Evolutionary conservation across 106 monocot species (phyloP).

Genomic region (Posidonia australis): DNA sequence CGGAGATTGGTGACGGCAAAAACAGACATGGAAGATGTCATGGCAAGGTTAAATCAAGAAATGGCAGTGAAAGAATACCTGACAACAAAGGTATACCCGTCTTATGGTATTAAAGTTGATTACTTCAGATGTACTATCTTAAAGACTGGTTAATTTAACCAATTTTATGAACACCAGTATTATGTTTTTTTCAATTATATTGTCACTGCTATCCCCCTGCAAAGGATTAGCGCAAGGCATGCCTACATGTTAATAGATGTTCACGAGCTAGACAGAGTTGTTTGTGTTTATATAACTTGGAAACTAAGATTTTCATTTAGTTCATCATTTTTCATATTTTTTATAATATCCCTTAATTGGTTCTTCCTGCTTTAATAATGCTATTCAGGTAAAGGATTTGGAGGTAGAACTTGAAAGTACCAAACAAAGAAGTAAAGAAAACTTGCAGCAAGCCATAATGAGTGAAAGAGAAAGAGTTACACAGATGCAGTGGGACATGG

Average conservation of each 20-base stretch:
- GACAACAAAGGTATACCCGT: conserved; percentile 49
- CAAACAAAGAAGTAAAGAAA: conserved; percentile 69
- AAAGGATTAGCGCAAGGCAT: too few species aligned
- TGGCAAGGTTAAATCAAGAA: conserved; percentile 85
- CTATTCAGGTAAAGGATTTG: conserved; percentile 80
- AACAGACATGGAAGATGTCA: conserved; percentile 96
- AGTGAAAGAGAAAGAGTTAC: conserved; percentile 85
- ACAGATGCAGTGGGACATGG: conserved; percentile 94
- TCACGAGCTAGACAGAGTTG: too few species aligned
- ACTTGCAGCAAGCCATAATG: conserved; percentile 77
- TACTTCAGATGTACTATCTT: too few species aligned
- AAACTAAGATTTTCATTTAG: neutral
- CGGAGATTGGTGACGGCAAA: conserved; percentile 54
- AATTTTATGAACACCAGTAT: too few species aligned
- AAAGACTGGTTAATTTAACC: too few species aligned
- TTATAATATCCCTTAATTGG: neutral
- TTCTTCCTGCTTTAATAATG: neutral
- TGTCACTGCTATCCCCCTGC: too few species aligned
- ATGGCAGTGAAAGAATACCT: conserved; percentile 82
- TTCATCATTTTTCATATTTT: neutral
- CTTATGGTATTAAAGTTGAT: neutral
- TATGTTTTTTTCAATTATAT: too few species aligned
- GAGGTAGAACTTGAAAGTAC: conserved; percentile 76
- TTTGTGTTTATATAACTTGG: too few species aligned
- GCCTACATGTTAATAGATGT: too few species aligned